Percentiles rank a stretch among this genome's conserved stretches.
These are phyloP conservation scores for Mortierella sp. DNA, from an alignment of 371 early-diverging fungal genomes.

Conservation along the genomic window DNA sequence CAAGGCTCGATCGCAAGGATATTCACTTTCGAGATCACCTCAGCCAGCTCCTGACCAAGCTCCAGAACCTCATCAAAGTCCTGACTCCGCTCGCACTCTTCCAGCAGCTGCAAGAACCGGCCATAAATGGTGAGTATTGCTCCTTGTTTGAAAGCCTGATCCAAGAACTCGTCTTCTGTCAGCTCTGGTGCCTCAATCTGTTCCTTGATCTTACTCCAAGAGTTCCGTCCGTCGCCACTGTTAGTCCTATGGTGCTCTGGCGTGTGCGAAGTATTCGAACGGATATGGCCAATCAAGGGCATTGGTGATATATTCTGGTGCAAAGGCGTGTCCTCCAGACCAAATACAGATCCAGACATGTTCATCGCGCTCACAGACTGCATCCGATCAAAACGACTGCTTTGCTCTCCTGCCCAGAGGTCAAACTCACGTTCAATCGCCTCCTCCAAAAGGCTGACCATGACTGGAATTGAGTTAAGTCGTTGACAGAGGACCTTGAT, in stretches of 20 bases:
- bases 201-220: conserved; percentile 38
- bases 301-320: conserved; percentile 23
- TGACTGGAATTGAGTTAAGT: conserved; percentile 39
- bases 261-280: conserved; percentile 1
- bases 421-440: conserved; percentile 55
- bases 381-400: conserved; percentile 2
- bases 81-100: conserved; percentile 36
- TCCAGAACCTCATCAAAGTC: conserved; percentile 46
- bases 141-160: conserved; percentile 34
- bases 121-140: conserved; percentile 49
- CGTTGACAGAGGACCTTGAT: conserved; percentile 37
- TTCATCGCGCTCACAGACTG: not conserved
- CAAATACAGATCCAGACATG: conserved; percentile 32
- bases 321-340: conserved; percentile 33
- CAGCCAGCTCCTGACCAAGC: conserved; percentile 42
- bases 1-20: conserved; percentile 36
- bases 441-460: conserved; percentile 46
- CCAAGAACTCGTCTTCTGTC: conserved; percentile 48
- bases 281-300: conserved; percentile 17
- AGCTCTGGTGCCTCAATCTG: conserved; percentile 46
- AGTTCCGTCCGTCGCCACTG: conserved; percentile 24
- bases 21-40: conserved; percentile 46
- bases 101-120: conserved; percentile 38
- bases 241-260: not conserved
- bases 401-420: conserved; percentile 38